These are phyloP conservation scores for Toxicodendron radicans DNA, from an alignment of 345 rosid genomes.

Conservation along the genomic window DNA sequence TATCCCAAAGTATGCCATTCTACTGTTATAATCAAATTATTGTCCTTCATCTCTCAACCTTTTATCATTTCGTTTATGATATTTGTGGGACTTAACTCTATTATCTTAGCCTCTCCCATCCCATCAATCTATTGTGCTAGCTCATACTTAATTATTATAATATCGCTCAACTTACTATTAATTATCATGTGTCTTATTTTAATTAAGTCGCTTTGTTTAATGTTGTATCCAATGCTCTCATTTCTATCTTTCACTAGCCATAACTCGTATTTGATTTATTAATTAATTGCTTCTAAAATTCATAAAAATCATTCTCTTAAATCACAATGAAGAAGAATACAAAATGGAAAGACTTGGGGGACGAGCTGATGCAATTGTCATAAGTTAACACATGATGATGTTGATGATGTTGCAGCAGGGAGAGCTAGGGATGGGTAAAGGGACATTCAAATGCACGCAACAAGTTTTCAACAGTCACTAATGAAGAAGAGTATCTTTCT, in stretches of 20 bases:
- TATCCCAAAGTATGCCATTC: slow-evolving; percentile 18
- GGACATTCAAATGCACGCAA: slow-evolving; percentile 31
- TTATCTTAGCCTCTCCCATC: slow-evolving; percentile 8
- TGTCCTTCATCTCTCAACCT: not conserved
- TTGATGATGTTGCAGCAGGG: not conserved
- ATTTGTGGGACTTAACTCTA: slow-evolving; percentile 6
- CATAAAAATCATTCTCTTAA: too few relatives aligned
- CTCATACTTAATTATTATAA: not conserved
- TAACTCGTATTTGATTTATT: too few relatives aligned
- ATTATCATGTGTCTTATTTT: not conserved
- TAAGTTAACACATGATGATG: slow-evolving; percentile 12
- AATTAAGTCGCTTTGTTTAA: not conserved
- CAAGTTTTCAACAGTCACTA: slow-evolving; percentile 12
- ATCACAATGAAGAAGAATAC: not conserved
- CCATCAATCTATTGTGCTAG: not conserved
- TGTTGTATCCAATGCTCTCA: not conserved
- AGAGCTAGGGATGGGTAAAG: slow-evolving; percentile 2
- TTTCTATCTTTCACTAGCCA: not conserved
- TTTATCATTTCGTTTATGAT: slow-evolving; percentile 9
- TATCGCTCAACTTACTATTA: slow-evolving; percentile 14
- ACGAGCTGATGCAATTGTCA: slow-evolving; percentile 12
- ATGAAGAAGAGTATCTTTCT: slow-evolving; percentile 26
- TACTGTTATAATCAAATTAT: slow-evolving; percentile 20
- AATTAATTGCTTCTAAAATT: too few relatives aligned
- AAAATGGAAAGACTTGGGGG: not conserved